Base-by-base conservation (phyloP, 306 rosid species). In the Vigna mungo region DNA sequence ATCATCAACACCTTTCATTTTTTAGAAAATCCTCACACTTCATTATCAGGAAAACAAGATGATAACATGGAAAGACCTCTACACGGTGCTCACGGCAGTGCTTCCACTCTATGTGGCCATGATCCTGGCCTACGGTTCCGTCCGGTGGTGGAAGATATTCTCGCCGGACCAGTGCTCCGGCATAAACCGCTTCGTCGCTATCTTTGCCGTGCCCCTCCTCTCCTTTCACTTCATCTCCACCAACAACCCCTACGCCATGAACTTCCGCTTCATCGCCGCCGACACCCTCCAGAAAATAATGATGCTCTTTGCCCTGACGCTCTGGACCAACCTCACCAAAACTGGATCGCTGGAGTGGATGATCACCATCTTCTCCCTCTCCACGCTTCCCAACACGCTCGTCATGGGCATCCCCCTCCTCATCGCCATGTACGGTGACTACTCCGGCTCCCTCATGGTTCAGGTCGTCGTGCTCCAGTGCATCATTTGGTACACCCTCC, bases 121-220 rank as follows among this genome's bases (percentile, higher is more conserved):
- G 82, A 48, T 78, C 64, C 74, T 78, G 5, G 82, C 82, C 1
- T 78, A 78, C 48, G 82, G 82, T 21, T 78, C 82, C 0, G 82
- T 78, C 17, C 77, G 82, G 15, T 78, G 82, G 82, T 78, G 82
- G 82, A 70, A 70, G 51, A 78, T 78, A 8, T 91, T 93, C 91
- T 82, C 98, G 8, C 92, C 91, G 4, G 98, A 93, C 88, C 98
- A 93, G 67, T 93, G 98, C 85, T 93, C 98, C 27, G 98, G 98
- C 7, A 91, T 93, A 78, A 93, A 93, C 85, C 92, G 98, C 0
- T 93, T 93, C 68, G 98, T 93, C 1, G 96, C 98, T 1, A 78
- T 93, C 49, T 93, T 93, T 43, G 98, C 98, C 0, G 98, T 93
- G 0, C 98, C 98, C 18, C 92, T 93, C 0, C 92, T 93, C 5